Conservation (phyloP, 257 asterid species). For the Nicotiana tabacum region DNA sequence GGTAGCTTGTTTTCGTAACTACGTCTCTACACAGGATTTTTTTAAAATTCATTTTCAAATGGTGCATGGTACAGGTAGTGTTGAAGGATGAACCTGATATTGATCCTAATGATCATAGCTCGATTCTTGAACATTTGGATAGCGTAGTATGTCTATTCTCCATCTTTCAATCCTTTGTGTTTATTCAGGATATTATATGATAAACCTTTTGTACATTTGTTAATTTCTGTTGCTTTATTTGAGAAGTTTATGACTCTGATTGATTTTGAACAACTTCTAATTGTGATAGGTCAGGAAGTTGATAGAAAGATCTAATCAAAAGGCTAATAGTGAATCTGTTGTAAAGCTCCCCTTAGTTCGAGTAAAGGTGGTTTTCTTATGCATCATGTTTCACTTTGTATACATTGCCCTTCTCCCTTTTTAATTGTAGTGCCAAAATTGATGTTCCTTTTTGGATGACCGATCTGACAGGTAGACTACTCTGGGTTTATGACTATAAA, state of each 20-base stretch:
- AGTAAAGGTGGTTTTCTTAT: conserved; percentile 54
- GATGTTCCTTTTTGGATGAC: conserved; percentile 12
- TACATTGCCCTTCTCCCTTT: conserved; percentile 11
- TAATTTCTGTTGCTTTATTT: background rate
- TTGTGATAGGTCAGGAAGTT: conserved; percentile 61
- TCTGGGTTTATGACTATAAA: conserved; percentile 98
- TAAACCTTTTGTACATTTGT: conserved; percentile 3
- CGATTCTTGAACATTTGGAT: conserved; percentile 93
- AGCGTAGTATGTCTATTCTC: conserved; percentile 53
- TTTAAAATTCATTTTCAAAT: conserved; percentile 10
- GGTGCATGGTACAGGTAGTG: conserved; percentile 56
- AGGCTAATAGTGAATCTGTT: conserved; percentile 49
- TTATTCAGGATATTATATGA: conserved; percentile 10
- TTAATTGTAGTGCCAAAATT: conserved; percentile 14
- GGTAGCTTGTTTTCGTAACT: conserved; percentile 40
- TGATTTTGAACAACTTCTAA: conserved; percentile 9
- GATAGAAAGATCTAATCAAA: conserved; percentile 65
- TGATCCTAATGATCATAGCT: conserved; percentile 84
- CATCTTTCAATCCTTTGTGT: conserved; percentile 13
- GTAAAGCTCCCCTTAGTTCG: conserved; percentile 88
- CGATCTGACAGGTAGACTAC: conserved; percentile 78
- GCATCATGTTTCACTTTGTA: background rate
- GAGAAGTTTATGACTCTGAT: background rate
- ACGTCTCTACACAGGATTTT: conserved; percentile 13
- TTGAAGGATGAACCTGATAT: conserved; percentile 89